These are phyloP conservation scores for Ustilago nuda DNA, from an alignment of 1,284 basidiomycete species.

Conservation along the genomic window DNA sequence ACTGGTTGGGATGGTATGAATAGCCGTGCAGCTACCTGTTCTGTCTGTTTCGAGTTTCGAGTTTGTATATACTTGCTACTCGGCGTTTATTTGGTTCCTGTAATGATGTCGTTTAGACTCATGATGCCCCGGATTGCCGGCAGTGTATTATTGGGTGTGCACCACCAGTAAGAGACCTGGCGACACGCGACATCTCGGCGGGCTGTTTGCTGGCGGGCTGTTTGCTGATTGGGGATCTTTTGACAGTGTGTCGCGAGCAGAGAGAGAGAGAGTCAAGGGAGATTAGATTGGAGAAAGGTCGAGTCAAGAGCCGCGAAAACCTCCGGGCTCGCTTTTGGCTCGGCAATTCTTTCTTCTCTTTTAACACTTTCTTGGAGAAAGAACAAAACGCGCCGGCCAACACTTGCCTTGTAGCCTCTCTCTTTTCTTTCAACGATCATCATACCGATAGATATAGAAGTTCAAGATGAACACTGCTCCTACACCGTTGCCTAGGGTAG, in stretches of 20 bases:
- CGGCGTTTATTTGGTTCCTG: neutral
- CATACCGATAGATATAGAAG: neutral
- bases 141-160: too few species aligned
- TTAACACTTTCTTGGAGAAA: neutral
- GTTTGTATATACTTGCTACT: too few species aligned
- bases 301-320: conserved; percentile 3
- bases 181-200: conserved; percentile 23
- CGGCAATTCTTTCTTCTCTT: neutral
- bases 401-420: neutral
- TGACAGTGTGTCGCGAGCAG: neutral
- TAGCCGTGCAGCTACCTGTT: neutral
- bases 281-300: conserved; percentile 6
- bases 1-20: neutral
- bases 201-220: neutral
- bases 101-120: too few species aligned
- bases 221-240: conserved; percentile 12
- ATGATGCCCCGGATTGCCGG: too few species aligned
- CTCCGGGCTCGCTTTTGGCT: neutral
- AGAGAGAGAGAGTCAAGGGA: neutral
- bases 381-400: too few species aligned
- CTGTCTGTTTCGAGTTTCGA: neutral
- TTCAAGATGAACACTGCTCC: conserved; percentile 46
- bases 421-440: neutral
- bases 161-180: neutral
- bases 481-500: conserved; percentile 47